Evolutionary conservation across 345 rosid genomes (phyloP), one percentile per base, ranked within the genome.

Genomic region (Rubroshorea leprosula): DNA sequence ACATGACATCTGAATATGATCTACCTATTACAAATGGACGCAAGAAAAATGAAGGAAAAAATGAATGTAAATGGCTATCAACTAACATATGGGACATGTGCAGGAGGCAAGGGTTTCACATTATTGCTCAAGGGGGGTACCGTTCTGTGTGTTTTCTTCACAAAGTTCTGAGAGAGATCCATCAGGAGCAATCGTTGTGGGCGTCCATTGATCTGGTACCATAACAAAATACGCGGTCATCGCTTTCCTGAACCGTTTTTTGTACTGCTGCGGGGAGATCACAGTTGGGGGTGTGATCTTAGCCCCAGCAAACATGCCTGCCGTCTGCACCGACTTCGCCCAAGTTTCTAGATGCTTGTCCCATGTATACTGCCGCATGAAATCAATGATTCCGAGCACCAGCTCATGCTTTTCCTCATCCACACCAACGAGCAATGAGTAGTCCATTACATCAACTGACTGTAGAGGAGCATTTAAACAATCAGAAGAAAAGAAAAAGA

Each of bases 331-430:
- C 96, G 92, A 89, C 60, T 85, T 89, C 59, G 89, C 96, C 96
- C 95, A 89, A 13, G 96, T 85, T 74, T 93, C 97, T 23, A 93
- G 79, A 64, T 87, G 99, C 83, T 93, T 93, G 82, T 92, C 98
- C 97, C 89, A 92, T 9, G 97, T 89, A 72, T 93, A 93, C 55
- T 89, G 99, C 82, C 97, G 83, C 97, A 93, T 72, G 68, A 93
- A 93, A 69, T 89, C 99, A 20, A 93, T 93, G 43, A 85, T 89
- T 68, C 97, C 97, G 44, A 89, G 75, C 38, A 85, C 91, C 58
- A 89, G 76, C 64, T 93, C 96, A 5, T 80, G 86, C 62, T 75
- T 76, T 74, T 85, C 91, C 72, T 83, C 86, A 47, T 93, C 97
- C 62, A 89, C 79, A 3, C 97, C 97, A 23, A 85, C 97, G 58